phyloP scores from a whole-genome alignment of 352 stramenopile genomes.

The Phytophthora syringae region DNA sequence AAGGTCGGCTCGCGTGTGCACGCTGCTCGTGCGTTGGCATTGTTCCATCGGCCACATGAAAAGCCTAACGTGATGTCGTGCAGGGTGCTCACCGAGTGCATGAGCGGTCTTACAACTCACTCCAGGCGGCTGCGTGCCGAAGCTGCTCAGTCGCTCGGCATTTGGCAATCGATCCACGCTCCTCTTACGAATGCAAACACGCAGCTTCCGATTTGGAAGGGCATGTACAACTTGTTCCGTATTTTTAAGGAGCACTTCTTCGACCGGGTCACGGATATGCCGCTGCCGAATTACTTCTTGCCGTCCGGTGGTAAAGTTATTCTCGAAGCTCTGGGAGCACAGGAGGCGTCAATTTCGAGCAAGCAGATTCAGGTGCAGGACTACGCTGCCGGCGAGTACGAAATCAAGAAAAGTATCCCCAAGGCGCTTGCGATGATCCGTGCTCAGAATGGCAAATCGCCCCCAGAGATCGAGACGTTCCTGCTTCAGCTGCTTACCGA shows the following conservation, averaged over 20 bases:
- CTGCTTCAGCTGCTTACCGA: conserved; percentile 79
- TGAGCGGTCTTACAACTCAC: conserved; percentile 86
- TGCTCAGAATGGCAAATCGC: conserved; percentile 80
- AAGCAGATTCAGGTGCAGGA: conserved; percentile 90
- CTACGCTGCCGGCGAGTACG: conserved; percentile 85
- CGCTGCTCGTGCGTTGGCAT: conserved; percentile 69
- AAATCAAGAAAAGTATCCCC: conserved; percentile 89
- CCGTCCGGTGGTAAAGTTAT: conserved; percentile 86
- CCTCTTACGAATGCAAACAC: conserved; percentile 84
- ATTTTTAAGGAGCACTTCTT: conserved; percentile 92
- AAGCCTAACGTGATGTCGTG: conserved; percentile 90
- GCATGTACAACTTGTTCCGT: conserved; percentile 87
- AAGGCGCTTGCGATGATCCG: conserved; percentile 78
- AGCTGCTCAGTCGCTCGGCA: conserved; percentile 73
- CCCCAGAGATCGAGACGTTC: conserved; percentile 81
- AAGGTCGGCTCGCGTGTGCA: conserved; percentile 86
- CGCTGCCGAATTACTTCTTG: conserved; percentile 88
- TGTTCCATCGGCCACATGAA: conserved; percentile 84
- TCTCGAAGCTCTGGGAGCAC: conserved; percentile 74
- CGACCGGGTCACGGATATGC: conserved; percentile 81
- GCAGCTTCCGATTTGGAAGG: conserved; percentile 84
- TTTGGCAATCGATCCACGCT: conserved; percentile 89
- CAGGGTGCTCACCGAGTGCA: conserved; percentile 83
- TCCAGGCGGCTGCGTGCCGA: conserved; percentile 77
- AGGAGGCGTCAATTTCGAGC: conserved; percentile 82